phyloP scores from a whole-genome alignment of 2,329 filamentous ascomycete genomes.

The Zalaria obscura region DNA sequence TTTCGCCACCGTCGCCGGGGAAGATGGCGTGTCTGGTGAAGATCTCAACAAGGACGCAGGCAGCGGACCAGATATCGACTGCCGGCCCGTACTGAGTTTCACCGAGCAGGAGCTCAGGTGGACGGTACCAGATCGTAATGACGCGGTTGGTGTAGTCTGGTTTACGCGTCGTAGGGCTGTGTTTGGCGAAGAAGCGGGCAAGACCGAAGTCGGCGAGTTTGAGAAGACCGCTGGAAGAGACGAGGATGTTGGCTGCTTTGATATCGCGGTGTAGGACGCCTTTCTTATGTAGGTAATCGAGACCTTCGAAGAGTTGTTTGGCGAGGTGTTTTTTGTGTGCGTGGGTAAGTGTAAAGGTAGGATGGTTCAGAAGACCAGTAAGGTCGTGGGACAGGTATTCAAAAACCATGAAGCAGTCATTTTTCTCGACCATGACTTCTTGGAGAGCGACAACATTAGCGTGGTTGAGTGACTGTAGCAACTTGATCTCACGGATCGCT shows the following conservation, averaged over 20 bases:
- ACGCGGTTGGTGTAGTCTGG: conserved; percentile 97
- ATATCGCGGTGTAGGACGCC: conserved; percentile 97
- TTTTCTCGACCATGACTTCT: conserved; percentile 96
- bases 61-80: conserved; percentile 93
- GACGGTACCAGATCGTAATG: conserved; percentile 96
- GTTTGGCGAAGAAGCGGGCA: conserved; percentile 87
- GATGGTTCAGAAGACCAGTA: conserved; percentile 88
- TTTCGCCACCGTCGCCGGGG: conserved; percentile 87
- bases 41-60: conserved; percentile 92
- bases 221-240: conserved; percentile 75
- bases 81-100: conserved; percentile 83
- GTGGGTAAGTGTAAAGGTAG: conserved; percentile 69
- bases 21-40: conserved; percentile 91
- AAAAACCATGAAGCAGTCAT: conserved; percentile 99
- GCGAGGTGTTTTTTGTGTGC: conserved; percentile 88
- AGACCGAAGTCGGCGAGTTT: conserved; percentile 95
- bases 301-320: conserved; percentile 80
- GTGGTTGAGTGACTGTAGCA: conserved; percentile 76
- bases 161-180: conserved; percentile 43
- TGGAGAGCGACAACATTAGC: conserved; percentile 69
- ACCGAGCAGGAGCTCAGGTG: conserved; percentile 77
- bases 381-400: conserved; percentile 95
- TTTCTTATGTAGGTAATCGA: conserved; percentile 83
- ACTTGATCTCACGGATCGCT: conserved; percentile 78
- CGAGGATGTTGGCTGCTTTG: conserved; percentile 93